These are phyloP conservation scores for Urochloa ruziziensis DNA, from an alignment of 176 grass and related monocot species.

Conservation along the genomic window DNA sequence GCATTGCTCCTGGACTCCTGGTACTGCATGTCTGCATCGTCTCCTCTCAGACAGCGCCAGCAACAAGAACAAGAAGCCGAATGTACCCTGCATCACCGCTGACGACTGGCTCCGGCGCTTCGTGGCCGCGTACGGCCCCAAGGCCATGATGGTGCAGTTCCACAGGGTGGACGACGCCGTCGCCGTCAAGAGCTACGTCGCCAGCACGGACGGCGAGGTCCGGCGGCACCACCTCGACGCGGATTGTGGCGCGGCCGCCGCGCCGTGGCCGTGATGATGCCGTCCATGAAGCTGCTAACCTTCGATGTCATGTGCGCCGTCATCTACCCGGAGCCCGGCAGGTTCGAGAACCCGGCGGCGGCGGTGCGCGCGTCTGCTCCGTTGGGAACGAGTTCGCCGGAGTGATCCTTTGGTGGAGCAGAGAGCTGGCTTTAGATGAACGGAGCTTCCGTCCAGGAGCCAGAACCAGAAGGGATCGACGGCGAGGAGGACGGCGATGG, in stretches of 20 bases:
- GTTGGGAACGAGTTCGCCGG: too few relatives aligned
- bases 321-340: too few relatives aligned
- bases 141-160: conserved; percentile 31
- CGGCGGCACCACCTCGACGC: conserved; percentile 22
- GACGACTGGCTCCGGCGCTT: conserved; percentile 32
- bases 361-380: too few relatives aligned
- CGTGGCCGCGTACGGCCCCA: not conserved
- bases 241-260: not conserved
- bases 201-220: conserved; percentile 32
- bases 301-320: conserved; percentile 39
- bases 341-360: too few relatives aligned
- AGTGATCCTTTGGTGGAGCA: too few relatives aligned
- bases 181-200: conserved; percentile 26
- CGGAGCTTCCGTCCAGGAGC: too few relatives aligned
- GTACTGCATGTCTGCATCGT: too few relatives aligned
- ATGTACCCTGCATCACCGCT: conserved; percentile 35
- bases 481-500: too few relatives aligned
- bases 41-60: not conserved
- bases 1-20: not conserved
- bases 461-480: too few relatives aligned
- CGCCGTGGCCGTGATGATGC: conserved; percentile 33
- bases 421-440: too few relatives aligned
- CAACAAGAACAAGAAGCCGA: not conserved
- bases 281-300: conserved; percentile 42
- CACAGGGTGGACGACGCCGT: conserved; percentile 22